Percentiles rank a stretch among this genome's conserved stretches.
Conservation (phyloP, 257 asterid species). For the Voacanga thouarsii region DNA sequence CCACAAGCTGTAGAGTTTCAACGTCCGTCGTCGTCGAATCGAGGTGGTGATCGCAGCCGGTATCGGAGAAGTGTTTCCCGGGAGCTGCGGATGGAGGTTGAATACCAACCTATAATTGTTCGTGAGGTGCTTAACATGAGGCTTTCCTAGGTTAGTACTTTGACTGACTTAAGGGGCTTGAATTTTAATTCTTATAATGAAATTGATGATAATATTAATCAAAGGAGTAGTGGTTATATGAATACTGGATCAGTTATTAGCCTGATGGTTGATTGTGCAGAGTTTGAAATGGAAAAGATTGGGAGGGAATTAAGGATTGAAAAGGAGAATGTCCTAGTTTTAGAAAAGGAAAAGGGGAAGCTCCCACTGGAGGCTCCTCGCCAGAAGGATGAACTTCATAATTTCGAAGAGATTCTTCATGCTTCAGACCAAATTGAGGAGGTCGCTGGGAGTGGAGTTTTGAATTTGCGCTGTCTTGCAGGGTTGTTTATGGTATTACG, state of each 20-base stretch:
- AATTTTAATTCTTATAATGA: too few species aligned
- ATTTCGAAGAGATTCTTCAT: not conserved
- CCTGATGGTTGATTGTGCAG: not conserved
- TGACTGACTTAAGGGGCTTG: not conserved
- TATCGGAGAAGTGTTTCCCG: not conserved
- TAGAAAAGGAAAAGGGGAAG: not conserved
- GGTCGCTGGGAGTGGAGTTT: not conserved
- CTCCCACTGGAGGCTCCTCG: not conserved
- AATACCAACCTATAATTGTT: not conserved
- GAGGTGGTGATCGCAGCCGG: not conserved
- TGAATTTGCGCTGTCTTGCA: not conserved
- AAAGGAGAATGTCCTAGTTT: not conserved
- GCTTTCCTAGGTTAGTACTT: not conserved
- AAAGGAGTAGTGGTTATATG: not conserved
- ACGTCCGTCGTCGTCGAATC: not conserved
- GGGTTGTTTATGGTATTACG: not conserved
- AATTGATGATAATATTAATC: not conserved
- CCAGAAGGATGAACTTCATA: not conserved
- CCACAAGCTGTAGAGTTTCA: not conserved
- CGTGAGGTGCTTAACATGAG: not conserved
- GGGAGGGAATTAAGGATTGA: not conserved
- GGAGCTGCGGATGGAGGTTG: not conserved
- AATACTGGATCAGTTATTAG: not conserved
- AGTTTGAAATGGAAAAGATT: not conserved
- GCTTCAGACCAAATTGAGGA: not conserved